Evolutionary conservation across 108 stramenopile genomes (phyloP).

Genomic region (Chaetoceros tenuissimus): DNA sequence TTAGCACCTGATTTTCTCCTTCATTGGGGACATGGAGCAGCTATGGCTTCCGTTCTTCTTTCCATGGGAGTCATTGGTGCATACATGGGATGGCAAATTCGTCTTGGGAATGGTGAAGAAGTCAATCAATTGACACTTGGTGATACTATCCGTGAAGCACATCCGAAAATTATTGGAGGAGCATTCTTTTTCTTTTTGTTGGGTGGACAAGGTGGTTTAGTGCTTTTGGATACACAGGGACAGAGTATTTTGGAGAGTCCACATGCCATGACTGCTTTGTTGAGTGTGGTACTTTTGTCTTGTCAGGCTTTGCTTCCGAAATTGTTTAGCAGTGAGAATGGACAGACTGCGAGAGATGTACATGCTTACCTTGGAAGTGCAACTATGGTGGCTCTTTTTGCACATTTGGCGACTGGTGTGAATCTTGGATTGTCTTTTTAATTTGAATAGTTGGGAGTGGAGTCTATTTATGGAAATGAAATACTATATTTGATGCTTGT

Average conservation of each 20-base stretch:
- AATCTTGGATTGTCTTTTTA: conserved; percentile 32
- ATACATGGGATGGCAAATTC: conserved; percentile 37
- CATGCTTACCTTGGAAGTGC: conserved; percentile 43
- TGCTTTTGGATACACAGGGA: conserved; percentile 29
- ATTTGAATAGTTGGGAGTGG: no score
- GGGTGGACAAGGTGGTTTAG: conserved; percentile 46
- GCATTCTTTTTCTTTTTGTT: conserved; percentile 44
- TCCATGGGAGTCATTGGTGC: conserved; percentile 29
- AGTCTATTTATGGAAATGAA: no score
- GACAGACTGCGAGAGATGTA: conserved; percentile 19
- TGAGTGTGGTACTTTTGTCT: conserved; percentile 14
- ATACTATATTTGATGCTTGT: no score
- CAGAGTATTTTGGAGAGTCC: conserved; percentile 25
- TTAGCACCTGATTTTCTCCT: conserved; percentile 27
- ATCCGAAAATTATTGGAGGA: conserved; percentile 32
- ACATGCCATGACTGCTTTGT: conserved; percentile 32
- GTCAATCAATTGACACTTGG: conserved; percentile 32
- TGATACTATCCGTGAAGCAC: conserved; percentile 39
- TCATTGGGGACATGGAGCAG: conserved; percentile 37
- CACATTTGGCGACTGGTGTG: conserved; percentile 24
- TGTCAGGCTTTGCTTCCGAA: conserved; percentile 32
- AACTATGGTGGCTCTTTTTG: conserved; percentile 34
- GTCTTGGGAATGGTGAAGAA: conserved; percentile 34
- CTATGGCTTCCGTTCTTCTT: conserved; percentile 30
- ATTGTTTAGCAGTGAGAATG: conserved; percentile 17